Conservation (phyloP, 768 basidiomycete species). For the Leccinum longicurvipes region DNA sequence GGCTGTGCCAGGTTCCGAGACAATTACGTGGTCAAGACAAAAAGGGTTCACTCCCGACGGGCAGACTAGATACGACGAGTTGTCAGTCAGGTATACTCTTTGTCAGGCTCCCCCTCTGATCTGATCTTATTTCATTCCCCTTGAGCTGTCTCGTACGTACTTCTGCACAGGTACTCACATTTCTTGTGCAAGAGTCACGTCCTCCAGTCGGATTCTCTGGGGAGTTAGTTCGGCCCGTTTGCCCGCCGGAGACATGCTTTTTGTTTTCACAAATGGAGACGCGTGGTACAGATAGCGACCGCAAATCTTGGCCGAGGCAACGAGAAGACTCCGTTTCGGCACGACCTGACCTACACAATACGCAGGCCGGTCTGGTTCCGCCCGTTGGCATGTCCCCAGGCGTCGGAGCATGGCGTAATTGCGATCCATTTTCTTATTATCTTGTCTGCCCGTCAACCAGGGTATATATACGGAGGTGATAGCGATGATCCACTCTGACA, state of each 20-base stretch:
- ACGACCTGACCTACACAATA: slow-evolving; percentile 19
- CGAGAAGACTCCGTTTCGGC: not conserved
- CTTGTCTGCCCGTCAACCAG: slow-evolving; percentile 9
- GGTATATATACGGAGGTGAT: slow-evolving; percentile 15
- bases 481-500: not conserved
- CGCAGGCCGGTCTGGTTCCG: slow-evolving; percentile 3
- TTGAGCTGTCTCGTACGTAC: not conserved
- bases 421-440: slow-evolving; percentile 7
- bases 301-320: slow-evolving; percentile 1
- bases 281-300: slow-evolving; percentile 3
- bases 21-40: slow-evolving; percentile 24
- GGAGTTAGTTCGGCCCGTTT: not conserved
- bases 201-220: not conserved
- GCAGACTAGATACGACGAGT: not conserved
- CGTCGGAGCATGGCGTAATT: slow-evolving; percentile 2
- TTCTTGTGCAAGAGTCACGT: not conserved
- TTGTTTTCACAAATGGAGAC: slow-evolving; percentile 20
- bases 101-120: not conserved
- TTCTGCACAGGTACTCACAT: not conserved
- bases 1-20: slow-evolving; percentile 10
- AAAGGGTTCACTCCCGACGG: slow-evolving; percentile 8
- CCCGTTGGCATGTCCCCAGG: slow-evolving; percentile 3
- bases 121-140: not conserved
- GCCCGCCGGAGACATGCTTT: slow-evolving; percentile 5
- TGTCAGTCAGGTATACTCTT: not conserved